Evolutionary conservation across 305 asterid species (phyloP), one percentile per base, ranked within the genome.

Genomic region (Fraxinus nigra): DNA sequence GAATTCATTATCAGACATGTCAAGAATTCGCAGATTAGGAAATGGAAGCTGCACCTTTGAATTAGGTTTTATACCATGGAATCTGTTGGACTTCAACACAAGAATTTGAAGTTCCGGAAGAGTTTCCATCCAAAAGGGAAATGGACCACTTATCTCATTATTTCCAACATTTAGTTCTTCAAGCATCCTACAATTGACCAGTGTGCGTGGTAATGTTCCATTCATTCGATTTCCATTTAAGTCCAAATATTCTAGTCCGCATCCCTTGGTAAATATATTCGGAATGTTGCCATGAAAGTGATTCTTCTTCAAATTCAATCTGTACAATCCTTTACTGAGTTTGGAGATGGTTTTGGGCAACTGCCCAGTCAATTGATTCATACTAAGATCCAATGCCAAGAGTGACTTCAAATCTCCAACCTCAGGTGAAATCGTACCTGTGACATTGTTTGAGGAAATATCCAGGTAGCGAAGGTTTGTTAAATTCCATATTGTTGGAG

Each of bases 291-390:
- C 73, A 0, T 32, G 37, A 10, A 83, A 11, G 2, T 2, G 35
- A 83, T 87, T 87, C n/a, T 28, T 75, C 7, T 65, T 40, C 77
- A 87, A 32, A 77, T 51, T 18, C 69, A 37, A 79, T 1, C 2
- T 1, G 33, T 1, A 30, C 33, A 30, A 30, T 61, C n/a, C 14
- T 32, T 37, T 78, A 43, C 75, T 77, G 77, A 94, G 92, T 38
- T 61, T 63, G 8, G 94, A 89, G 18, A 89, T 77, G 79, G 90
- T 79, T 1, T 80, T 83, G 7, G 96, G 95, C 80, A 92, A 67
- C 61, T 77, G 75, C 40, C 97, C 97, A 28, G 80, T 88, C 70
- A 94, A 76, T 43, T 88, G 56, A 46, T 46, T 46, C 18, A 13
- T 46, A 13, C 56, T 46, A 11, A 46, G 56, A 46, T 46, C 56